Evolutionary conservation across 2,329 filamentous ascomycete genomes (phyloP).

Genomic region (Chaetomiaceae sp.): DNA sequence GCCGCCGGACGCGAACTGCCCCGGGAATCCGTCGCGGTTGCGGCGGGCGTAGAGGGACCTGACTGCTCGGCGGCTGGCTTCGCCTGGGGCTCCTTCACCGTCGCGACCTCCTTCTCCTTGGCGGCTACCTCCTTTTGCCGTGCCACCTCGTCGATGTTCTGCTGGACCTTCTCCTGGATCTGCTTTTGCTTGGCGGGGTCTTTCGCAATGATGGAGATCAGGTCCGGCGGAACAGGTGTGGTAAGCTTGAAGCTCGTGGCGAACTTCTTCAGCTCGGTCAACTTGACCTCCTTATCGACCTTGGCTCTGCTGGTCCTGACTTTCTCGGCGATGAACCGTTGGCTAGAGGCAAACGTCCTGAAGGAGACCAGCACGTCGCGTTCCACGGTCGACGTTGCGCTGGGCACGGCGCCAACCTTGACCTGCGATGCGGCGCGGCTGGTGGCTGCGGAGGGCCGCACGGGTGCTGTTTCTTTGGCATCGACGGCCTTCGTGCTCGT

Average conservation of each 20-base stretch:
- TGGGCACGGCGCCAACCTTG: constrained; percentile 39
- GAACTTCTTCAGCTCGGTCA: constrained; percentile 94
- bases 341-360: constrained; percentile 55
- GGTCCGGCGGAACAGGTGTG: constrained; percentile 82
- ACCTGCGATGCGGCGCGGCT: constrained; percentile 37
- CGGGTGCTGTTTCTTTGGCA: constrained; percentile 13
- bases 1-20: constrained; percentile 29
- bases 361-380: constrained; percentile 57
- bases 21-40: constrained; percentile 19
- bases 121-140: constrained; percentile 41
- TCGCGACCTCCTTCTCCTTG: constrained; percentile 38
- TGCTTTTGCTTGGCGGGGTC: constrained; percentile 91
- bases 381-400: constrained; percentile 56
- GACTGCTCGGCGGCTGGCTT: constrained; percentile 29
- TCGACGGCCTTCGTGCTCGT: constrained; percentile 20
- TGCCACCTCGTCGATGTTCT: constrained; percentile 61
- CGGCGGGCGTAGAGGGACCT: constrained; percentile 15
- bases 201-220: constrained; percentile 93
- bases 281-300: constrained; percentile 81
- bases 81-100: constrained; percentile 47
- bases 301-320: constrained; percentile 52
- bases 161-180: constrained; percentile 82
- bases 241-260: constrained; percentile 89
- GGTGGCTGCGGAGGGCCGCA: constrained; percentile 14
- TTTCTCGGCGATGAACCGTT: constrained; percentile 52